Evolutionary conservation across 176 grass and related monocot species (phyloP).

Genomic region (Melocanna baccifera): DNA sequence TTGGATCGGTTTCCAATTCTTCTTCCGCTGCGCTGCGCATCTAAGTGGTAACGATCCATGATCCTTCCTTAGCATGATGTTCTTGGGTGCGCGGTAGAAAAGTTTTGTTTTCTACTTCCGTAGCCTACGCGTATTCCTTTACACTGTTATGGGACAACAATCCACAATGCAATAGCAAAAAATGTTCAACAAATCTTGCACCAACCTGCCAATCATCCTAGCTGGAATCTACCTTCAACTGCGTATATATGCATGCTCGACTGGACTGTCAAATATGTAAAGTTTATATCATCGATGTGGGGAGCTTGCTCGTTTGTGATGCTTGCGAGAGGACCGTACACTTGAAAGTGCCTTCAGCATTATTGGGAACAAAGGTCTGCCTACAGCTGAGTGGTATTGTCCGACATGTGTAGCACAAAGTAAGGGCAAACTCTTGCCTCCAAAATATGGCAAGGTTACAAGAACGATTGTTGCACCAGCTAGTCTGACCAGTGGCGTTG

Average conservation of each 20-base stretch:
- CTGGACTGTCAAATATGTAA: constrained; percentile 66
- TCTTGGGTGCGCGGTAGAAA: too few relatives aligned
- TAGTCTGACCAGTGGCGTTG: constrained; percentile 16
- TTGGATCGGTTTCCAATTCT: too few relatives aligned
- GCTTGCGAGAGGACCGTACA: constrained; percentile 66
- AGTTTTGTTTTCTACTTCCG: too few relatives aligned
- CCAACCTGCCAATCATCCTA: constrained; percentile 37
- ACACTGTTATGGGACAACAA: constrained; percentile 39
- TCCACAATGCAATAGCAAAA: constrained; percentile 51
- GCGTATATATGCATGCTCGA: constrained; percentile 59
- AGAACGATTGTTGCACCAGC: constrained; percentile 34
- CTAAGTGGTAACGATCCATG: too few relatives aligned
- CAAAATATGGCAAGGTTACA: constrained; percentile 81
- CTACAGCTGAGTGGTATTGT: constrained; percentile 73
- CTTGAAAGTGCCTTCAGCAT: constrained; percentile 56
- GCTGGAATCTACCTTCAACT: constrained; percentile 56
- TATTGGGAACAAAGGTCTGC: constrained; percentile 42
- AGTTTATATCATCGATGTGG: constrained; percentile 31
- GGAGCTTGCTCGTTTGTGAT: constrained; percentile 79
- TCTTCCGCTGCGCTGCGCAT: too few relatives aligned
- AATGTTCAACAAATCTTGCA: constrained; percentile 42
- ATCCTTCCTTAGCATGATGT: too few relatives aligned
- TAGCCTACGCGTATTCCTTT: too few relatives aligned
- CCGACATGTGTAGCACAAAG: constrained; percentile 44
- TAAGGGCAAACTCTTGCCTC: constrained; percentile 59